phyloP scores from a whole-genome alignment of 345 rosid species.

The Dipteronia dyeriana region DNA sequence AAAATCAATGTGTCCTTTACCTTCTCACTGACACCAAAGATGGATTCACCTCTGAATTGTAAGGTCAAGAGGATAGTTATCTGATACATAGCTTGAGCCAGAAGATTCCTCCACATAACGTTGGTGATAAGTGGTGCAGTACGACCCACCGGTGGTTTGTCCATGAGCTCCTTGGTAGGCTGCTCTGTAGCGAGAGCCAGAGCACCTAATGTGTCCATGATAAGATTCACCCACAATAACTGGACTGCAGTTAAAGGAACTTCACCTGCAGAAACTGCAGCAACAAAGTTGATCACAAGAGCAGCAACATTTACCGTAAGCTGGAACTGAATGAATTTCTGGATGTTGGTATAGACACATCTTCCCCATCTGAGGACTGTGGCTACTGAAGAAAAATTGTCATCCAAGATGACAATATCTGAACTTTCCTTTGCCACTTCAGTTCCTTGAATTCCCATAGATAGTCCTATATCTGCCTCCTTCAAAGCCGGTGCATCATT shows the following conservation, averaged over 20 bases:
- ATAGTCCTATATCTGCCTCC: constrained; percentile 75
- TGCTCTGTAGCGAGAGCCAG: constrained; percentile 68
- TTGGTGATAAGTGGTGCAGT: constrained; percentile 65
- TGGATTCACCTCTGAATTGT: constrained; percentile 63
- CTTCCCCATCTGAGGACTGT: constrained; percentile 79
- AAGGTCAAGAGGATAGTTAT: constrained; percentile 59
- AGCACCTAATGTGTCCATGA: constrained; percentile 83
- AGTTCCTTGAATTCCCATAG: constrained; percentile 81
- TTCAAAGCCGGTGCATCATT: constrained; percentile 81
- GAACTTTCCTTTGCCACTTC: constrained; percentile 86
- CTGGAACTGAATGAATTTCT: constrained; percentile 81
- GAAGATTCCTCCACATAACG: constrained; percentile 76
- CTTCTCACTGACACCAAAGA: constrained; percentile 47
- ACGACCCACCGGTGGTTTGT: constrained; percentile 59
- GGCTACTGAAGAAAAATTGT: constrained; percentile 66
- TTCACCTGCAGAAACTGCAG: constrained; percentile 71
- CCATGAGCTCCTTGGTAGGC: constrained; percentile 69
- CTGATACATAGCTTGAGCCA: constrained; percentile 69
- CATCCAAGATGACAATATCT: constrained; percentile 73
- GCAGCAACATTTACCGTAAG: constrained; percentile 73
- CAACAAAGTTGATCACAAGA: constrained; percentile 65
- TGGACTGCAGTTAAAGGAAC: constrained; percentile 74
- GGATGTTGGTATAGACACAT: constrained; percentile 73
- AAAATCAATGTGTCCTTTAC: constrained; percentile 70
- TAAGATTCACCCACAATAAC: constrained; percentile 72